A percentile compares a stretch with the other conserved stretches of the same genome.
phyloP scores from a whole-genome alignment of 108 stramenopile species.

The Cyclostephanos tholiformis region DNA sequence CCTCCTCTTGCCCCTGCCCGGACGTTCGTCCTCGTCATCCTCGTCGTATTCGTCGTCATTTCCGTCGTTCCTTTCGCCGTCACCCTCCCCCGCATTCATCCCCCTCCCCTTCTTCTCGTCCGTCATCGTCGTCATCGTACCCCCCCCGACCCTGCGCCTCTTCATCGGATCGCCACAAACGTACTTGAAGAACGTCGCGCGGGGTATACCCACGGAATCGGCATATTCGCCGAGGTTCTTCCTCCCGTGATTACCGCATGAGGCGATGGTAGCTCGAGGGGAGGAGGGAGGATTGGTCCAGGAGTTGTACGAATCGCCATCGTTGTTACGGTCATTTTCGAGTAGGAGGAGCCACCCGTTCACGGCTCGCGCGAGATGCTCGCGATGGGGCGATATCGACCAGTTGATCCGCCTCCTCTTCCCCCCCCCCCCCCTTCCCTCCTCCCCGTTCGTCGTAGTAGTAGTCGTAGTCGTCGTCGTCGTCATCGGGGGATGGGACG shows the following conservation, averaged over 20 bases:
- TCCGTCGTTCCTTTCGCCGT: neutral
- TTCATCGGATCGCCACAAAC: neutral
- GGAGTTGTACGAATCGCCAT: neutral
- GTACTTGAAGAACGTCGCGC: constrained; percentile 6
- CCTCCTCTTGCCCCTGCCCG: constrained; percentile 17
- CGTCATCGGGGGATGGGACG: too few species aligned
- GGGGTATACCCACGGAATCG: constrained; percentile 7
- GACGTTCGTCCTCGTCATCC: neutral
- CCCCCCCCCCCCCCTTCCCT: neutral
- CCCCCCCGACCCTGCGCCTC: neutral
- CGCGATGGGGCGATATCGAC: constrained; percentile 19
- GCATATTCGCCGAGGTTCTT: neutral
- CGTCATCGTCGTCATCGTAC: neutral
- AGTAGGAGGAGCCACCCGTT: constrained; percentile 1
- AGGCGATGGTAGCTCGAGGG: too few species aligned
- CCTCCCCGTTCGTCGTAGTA: too few species aligned
- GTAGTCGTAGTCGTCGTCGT: too few species aligned
- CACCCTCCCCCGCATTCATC: neutral
- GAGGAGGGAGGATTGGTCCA: too few species aligned
- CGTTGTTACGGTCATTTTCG: neutral
- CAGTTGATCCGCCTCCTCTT: constrained; percentile 20
- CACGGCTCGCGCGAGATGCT: neutral
- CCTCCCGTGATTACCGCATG: neutral
- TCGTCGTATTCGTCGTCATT: neutral
- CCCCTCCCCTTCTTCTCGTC: too few species aligned